Evolutionary conservation across 352 stramenopile species (phyloP).

Genomic region (Elongisporangium anandrum): DNA sequence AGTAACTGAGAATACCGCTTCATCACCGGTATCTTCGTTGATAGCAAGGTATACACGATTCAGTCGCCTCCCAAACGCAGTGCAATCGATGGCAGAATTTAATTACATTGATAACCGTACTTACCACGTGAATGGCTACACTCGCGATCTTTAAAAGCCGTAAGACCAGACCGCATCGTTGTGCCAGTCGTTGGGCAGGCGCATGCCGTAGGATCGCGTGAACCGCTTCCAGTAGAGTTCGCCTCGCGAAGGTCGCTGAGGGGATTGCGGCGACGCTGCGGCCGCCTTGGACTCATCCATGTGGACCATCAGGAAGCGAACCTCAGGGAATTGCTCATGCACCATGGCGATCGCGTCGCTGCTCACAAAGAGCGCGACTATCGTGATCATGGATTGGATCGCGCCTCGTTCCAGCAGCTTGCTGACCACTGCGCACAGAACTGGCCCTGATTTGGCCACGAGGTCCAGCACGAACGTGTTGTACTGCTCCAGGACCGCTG

Average conservation of each 20-base stretch:
- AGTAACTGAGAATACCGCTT: neutral
- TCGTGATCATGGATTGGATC: no score
- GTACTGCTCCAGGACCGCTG: no score
- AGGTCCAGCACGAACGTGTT: no score
- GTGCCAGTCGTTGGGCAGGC: neutral
- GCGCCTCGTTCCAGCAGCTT: no score
- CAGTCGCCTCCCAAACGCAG: no score
- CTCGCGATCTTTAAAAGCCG: neutral
- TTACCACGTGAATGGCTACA: neutral
- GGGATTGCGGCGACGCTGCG: no score
- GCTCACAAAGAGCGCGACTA: neutral
- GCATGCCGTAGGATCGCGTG: neutral
- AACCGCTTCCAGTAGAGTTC: neutral
- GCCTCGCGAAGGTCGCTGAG: neutral
- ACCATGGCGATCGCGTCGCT: neutral
- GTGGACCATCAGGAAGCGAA: neutral
- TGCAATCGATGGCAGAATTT: neutral
- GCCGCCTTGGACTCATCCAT: neutral
- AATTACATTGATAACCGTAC: neutral
- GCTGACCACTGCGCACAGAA: no score
- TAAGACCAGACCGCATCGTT: neutral
- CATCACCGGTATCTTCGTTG: constrained; percentile 24
- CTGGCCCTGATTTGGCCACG: no score
- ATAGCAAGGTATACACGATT: no score
- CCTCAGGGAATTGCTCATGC: neutral